These are phyloP conservation scores for Conringia planisiliqua DNA, from an alignment of 345 rosid genomes.

Conservation along the genomic window DNA sequence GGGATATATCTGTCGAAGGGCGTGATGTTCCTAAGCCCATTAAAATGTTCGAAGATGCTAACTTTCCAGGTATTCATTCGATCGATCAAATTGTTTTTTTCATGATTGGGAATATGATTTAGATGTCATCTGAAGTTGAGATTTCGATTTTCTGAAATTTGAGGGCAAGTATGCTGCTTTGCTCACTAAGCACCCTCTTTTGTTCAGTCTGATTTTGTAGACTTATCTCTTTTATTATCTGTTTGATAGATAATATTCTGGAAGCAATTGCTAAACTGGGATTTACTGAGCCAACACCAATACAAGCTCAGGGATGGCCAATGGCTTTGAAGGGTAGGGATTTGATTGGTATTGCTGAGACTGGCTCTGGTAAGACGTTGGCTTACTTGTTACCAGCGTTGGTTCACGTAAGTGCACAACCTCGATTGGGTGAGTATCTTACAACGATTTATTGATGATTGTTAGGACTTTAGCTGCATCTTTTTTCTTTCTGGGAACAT, in stretches of 20 bases:
- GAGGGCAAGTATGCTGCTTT: constrained; percentile 2
- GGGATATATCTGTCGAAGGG: constrained; percentile 80
- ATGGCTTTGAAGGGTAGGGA: constrained; percentile 97
- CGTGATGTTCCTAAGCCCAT: constrained; percentile 81
- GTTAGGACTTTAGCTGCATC: neutral
- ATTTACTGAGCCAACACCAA: constrained; percentile 90
- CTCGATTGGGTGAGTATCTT: constrained; percentile 69
- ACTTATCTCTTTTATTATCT: neutral
- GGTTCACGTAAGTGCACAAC: constrained; percentile 90
- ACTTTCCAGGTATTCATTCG: constrained; percentile 63
- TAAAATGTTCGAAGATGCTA: constrained; percentile 72
- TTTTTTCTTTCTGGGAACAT: neutral
- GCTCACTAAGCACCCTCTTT: neutral
- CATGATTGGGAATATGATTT: neutral
- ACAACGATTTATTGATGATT: neutral
- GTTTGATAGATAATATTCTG: constrained; percentile 62
- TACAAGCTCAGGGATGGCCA: constrained; percentile 97
- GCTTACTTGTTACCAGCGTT: constrained; percentile 91
- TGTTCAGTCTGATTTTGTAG: neutral
- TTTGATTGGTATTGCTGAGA: constrained; percentile 92
- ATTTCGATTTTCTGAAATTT: neutral
- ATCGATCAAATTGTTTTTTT: neutral
- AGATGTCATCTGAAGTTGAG: neutral
- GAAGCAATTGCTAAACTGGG: constrained; percentile 81
- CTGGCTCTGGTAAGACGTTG: constrained; percentile 97